Conservation (phyloP, 1,284 basidiomycete genomes). For the Cerrena zonata region DNA sequence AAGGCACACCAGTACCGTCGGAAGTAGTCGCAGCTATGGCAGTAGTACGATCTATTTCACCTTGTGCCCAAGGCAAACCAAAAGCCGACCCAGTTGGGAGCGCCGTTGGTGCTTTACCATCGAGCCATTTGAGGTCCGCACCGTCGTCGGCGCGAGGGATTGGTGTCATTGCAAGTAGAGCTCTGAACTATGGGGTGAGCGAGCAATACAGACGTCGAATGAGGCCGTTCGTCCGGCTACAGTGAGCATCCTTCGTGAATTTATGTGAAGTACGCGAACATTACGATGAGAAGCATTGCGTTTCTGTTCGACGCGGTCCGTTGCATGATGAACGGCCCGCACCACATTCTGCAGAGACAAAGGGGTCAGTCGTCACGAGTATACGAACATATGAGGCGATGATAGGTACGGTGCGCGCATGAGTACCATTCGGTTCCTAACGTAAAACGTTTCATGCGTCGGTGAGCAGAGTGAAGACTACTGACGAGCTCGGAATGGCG, state of each 20-base stretch:
- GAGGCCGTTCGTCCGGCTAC: too few species aligned
- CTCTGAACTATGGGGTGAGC: not conserved
- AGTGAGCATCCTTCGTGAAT: too few species aligned
- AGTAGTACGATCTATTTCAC: conserved; percentile 36
- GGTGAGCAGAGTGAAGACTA: not conserved
- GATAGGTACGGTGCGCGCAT: not conserved
- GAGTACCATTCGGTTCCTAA: not conserved
- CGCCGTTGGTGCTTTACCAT: conserved; percentile 26
- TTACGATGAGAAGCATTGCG: too few species aligned
- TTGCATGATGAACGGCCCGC: not conserved
- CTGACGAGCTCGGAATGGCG: not conserved
- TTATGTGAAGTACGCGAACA: not conserved
- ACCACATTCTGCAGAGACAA: too few species aligned
- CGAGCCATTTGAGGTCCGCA: conserved; percentile 33
- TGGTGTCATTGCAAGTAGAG: conserved; percentile 15
- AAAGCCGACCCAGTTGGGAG: conserved; percentile 33
- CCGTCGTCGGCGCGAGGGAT: conserved; percentile 20
- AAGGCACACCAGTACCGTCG: conserved; percentile 26
- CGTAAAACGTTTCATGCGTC: not conserved
- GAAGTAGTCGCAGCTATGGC: conserved; percentile 25
- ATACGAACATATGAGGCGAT: not conserved
- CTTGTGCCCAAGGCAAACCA: conserved; percentile 37
- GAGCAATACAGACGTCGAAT: not conserved
- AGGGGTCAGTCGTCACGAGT: not conserved
- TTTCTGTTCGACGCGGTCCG: not conserved